Evolutionary conservation across 139 green algal species (phyloP), one percentile per base, ranked within the genome.

Genomic region (Nannochloris sp.): DNA sequence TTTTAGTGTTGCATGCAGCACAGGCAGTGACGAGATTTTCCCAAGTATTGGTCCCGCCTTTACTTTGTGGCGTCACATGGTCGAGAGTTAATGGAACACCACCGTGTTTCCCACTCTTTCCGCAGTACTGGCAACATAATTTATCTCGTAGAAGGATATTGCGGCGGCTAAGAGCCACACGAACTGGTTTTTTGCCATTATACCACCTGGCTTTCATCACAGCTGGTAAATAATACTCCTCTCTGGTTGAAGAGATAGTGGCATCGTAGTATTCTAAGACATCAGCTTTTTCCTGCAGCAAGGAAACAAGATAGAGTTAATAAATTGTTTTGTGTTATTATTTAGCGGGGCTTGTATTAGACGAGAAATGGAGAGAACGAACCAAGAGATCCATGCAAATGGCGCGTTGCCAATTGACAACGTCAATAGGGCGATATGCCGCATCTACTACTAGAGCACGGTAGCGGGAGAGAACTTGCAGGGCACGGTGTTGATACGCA

Each of bases 61-160:
- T 65, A 27, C 59, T 65, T 14, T 36, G 25, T 30, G 44, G 62
- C 7, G 39, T 53, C 14, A 65, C 74, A 56, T 88, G 82, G 54
- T 88, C 82, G 4, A 88, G 42, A n/a, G 80, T 88, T 38, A 85
- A 64, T n/a, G n/a, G n/a, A n/a, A n/a, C n/a, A n/a, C n/a, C n/a
- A n/a, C n/a, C n/a, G 39, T 81, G 35, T 4, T 56, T 27, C 1
- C 6, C 14, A 7, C 23, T 57, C 8, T 24, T 23, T 12, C 81
- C 81, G 67, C 82, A 88, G 68, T 88, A 88, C 67, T 69, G 70
- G 74, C 69, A 81, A 4, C 13, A 34, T 12, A 39, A n/a, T 4
- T 25, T 56, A 71, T 87, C 81, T 0, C 81, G 48, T 32, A 80
- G 5, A 36, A 86, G 37, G 38, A 88, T 67, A 72, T 85, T 84